Conservation (phyloP, 352 stramenopile species). For the Blastocystis sp. region DNA sequence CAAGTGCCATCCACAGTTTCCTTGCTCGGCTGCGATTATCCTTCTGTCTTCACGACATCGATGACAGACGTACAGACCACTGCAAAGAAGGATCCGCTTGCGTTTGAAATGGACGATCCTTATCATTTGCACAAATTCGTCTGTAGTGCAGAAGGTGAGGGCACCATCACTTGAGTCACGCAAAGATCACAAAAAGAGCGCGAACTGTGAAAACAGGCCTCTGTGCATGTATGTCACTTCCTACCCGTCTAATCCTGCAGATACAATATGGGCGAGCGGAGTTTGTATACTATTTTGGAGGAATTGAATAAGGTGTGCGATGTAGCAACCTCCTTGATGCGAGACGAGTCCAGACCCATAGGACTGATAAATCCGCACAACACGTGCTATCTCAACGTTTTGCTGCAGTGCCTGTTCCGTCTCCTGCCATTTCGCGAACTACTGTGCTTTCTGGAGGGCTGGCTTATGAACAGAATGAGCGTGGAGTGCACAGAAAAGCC, state of each 20-base stretch:
- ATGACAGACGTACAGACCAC: background rate
- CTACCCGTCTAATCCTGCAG: background rate
- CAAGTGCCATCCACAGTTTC: no score
- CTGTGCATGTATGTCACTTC: slow-evolving; percentile 16
- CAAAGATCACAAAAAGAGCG: slow-evolving; percentile 30
- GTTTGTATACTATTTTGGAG: background rate
- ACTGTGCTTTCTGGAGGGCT: background rate
- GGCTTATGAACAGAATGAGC: slow-evolving; percentile 28
- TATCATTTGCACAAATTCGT: slow-evolving; percentile 37
- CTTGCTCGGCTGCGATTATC: no score
- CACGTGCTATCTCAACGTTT: slow-evolving; percentile 60
- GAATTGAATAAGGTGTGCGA: slow-evolving; percentile 24
- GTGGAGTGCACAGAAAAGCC: background rate
- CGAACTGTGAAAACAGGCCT: slow-evolving; percentile 35
- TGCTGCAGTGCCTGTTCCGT: slow-evolving; percentile 50
- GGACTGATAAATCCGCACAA: slow-evolving; percentile 55
- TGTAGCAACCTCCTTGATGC: slow-evolving; percentile 16
- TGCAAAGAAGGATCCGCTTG: slow-evolving; percentile 11
- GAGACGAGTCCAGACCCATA: slow-evolving; percentile 22
- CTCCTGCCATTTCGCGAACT: slow-evolving; percentile 25
- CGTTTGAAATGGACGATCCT: slow-evolving; percentile 15
- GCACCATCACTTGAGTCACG: background rate
- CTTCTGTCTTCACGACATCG: background rate
- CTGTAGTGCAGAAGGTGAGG: slow-evolving; percentile 20
- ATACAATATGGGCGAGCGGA: slow-evolving; percentile 20